A percentile compares a stretch with the other conserved stretches of the same genome.
These are phyloP conservation scores for Phytomonas sp. DNA, from an alignment of 208 protist species.

Conservation along the genomic window DNA sequence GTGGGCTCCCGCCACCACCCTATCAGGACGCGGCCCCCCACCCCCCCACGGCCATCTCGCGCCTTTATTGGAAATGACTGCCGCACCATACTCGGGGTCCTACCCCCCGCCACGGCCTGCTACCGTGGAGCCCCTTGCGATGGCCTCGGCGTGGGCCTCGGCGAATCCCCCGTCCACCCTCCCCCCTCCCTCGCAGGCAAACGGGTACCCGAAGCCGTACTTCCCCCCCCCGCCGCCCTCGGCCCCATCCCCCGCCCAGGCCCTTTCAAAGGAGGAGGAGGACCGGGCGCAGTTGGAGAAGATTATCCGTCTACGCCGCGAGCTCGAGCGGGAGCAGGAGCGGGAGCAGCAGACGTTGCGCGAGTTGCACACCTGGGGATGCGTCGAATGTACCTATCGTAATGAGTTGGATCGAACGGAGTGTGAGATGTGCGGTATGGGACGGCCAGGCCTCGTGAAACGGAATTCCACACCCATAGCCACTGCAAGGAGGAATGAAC, in stretches of 20 bases:
- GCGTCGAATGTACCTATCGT: slow-evolving; percentile 65
- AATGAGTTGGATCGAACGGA: slow-evolving; percentile 33
- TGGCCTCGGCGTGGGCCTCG: too few relatives aligned
- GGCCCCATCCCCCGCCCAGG: background rate
- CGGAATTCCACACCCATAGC: slow-evolving; percentile 3
- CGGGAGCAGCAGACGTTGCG: slow-evolving; percentile 54
- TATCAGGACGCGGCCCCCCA: background rate
- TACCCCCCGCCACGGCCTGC: too few relatives aligned
- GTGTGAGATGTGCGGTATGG: slow-evolving; percentile 65
- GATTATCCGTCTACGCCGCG: slow-evolving; percentile 70
- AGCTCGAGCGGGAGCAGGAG: slow-evolving; percentile 71
- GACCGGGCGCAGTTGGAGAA: slow-evolving; percentile 70
- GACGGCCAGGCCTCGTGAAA: slow-evolving; percentile 32
- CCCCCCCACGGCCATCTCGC: background rate
- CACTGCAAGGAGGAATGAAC: background rate
- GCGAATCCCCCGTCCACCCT: background rate
- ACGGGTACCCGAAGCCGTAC: background rate
- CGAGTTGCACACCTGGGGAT: slow-evolving; percentile 69
- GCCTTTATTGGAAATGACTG: too few relatives aligned
- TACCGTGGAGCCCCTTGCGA: too few relatives aligned
- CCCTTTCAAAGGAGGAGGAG: slow-evolving; percentile 40
- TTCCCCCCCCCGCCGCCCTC: background rate
- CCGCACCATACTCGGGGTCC: too few relatives aligned
- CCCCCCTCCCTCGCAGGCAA: background rate
- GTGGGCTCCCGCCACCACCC: slow-evolving; percentile 5